phyloP scores from a whole-genome alignment of 2,329 filamentous ascomycete genomes.

The Paraphoma sp. region DNA sequence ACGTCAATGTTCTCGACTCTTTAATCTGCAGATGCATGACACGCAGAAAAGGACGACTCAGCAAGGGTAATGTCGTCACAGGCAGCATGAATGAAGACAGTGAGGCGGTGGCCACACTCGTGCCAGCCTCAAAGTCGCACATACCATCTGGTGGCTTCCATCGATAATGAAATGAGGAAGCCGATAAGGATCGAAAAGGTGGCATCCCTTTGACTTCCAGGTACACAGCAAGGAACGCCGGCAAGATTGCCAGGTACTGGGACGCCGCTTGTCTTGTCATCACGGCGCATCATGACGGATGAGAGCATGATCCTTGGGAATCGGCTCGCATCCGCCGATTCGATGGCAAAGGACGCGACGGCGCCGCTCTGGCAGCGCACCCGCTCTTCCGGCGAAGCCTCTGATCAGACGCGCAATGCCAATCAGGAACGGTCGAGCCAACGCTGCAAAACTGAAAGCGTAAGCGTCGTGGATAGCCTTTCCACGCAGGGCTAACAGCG shows the following conservation, averaged over 20 bases:
- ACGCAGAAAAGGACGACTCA: constrained; percentile 13
- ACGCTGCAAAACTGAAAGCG: constrained; percentile 21
- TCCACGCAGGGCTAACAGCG: constrained; percentile 12
- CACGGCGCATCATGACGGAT: constrained; percentile 37
- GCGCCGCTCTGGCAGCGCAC: constrained; percentile 39
- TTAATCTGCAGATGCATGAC: constrained; percentile 22
- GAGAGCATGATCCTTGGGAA: constrained; percentile 25
- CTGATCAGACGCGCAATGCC: constrained; percentile 31
- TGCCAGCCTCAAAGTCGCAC: constrained; percentile 19
- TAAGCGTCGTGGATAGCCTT: constrained; percentile 23
- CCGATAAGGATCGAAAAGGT: background rate
- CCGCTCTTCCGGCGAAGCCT: constrained; percentile 42
- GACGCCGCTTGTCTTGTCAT: constrained; percentile 30
- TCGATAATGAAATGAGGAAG: constrained; percentile 7
- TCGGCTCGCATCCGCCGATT: constrained; percentile 36
- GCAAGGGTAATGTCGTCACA: constrained; percentile 26
- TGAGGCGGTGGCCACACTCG: constrained; percentile 13
- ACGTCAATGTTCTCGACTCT: constrained; percentile 22
- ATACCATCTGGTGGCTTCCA: constrained; percentile 11
- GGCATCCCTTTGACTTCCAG: constrained; percentile 2
- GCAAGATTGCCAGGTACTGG: constrained; percentile 18
- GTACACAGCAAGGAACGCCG: constrained; percentile 20
- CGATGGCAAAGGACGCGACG: constrained; percentile 31
- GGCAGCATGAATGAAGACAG: constrained; percentile 3
- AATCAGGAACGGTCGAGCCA: constrained; percentile 31